phyloP scores from a whole-genome alignment of 805 yeast species.

The Ogataea philodendri region DNA sequence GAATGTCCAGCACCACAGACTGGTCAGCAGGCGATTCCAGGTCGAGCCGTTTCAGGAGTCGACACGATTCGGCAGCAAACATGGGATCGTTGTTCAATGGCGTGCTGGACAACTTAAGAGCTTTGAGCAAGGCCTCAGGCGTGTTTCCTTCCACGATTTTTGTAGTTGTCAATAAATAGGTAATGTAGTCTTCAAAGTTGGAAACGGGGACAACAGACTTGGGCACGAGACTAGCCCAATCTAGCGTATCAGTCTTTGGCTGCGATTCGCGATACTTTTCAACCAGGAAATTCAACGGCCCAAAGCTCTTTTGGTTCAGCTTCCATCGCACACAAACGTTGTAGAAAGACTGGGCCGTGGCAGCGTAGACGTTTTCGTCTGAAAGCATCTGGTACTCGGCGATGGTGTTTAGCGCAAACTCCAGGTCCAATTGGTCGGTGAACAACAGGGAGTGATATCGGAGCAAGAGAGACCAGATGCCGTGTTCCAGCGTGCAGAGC shows the following conservation, averaged over 20 bases:
- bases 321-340: slow-evolving; percentile 10
- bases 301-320: slow-evolving; percentile 2
- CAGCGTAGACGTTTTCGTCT: slow-evolving; percentile 11
- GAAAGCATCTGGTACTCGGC: slow-evolving; percentile 1
- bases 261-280: slow-evolving; percentile 3
- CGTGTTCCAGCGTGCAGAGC: neutral
- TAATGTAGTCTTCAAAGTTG: slow-evolving; percentile 2
- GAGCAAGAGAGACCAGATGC: neutral
- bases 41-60: slow-evolving; percentile 2
- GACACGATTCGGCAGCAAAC: slow-evolving; percentile 4
- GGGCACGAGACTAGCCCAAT: slow-evolving; percentile 6
- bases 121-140: neutral
- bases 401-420: slow-evolving; percentile 3
- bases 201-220: neutral
- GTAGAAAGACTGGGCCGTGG: slow-evolving; percentile 13
- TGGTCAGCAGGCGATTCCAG: slow-evolving; percentile 7
- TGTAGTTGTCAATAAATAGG: slow-evolving; percentile 7
- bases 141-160: neutral
- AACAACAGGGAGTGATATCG: neutral
- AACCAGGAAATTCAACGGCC: slow-evolving; percentile 4
- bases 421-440: neutral
- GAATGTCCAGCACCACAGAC: slow-evolving; percentile 6
- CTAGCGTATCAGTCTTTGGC: slow-evolving; percentile 2
- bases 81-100: neutral
- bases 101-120: slow-evolving; percentile 1